A percentile compares a stretch with the other conserved stretches of the same genome.
Evolutionary conservation across 2,329 filamentous ascomycete genomes (phyloP).

Genomic region (Cladosporium colombiae): DNA sequence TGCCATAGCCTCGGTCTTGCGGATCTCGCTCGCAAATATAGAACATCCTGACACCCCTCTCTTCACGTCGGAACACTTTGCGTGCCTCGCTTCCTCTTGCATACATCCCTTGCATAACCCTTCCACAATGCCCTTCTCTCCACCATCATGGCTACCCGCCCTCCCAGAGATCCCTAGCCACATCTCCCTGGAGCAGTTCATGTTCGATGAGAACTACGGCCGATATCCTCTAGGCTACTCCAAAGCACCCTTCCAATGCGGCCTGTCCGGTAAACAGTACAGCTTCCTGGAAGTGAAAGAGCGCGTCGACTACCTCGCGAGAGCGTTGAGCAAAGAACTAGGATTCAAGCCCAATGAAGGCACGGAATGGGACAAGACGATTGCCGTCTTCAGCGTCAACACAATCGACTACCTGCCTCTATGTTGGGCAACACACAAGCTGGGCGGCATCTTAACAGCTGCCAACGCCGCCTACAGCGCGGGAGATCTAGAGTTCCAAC

Average conservation of each 20-base stretch:
- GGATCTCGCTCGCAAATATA: background rate
- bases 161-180: conserved; percentile 71
- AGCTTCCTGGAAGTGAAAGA: conserved; percentile 63
- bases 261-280: conserved; percentile 68
- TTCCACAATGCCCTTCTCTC: conserved; percentile 53
- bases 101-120: background rate
- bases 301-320: conserved; percentile 66
- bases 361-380: conserved; percentile 78
- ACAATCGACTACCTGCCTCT: conserved; percentile 77
- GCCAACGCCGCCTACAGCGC: conserved; percentile 75
- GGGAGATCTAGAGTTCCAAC: conserved; percentile 69
- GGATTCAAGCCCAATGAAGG: conserved; percentile 70
- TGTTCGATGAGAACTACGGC: conserved; percentile 71
- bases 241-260: conserved; percentile 73
- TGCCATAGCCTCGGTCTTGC: background rate
- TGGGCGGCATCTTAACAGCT: conserved; percentile 72
- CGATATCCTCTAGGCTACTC: conserved; percentile 64
- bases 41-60: background rate
- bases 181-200: conserved; percentile 74
- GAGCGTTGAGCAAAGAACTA: conserved; percentile 69
- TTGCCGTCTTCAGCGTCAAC: conserved; percentile 77
- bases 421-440: conserved; percentile 71
- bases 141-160: conserved; percentile 62
- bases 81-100: background rate
- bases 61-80: background rate